These are phyloP conservation scores for Collariella sp. DNA, from an alignment of 495 filamentous ascomycete genomes.

Conservation along the genomic window DNA sequence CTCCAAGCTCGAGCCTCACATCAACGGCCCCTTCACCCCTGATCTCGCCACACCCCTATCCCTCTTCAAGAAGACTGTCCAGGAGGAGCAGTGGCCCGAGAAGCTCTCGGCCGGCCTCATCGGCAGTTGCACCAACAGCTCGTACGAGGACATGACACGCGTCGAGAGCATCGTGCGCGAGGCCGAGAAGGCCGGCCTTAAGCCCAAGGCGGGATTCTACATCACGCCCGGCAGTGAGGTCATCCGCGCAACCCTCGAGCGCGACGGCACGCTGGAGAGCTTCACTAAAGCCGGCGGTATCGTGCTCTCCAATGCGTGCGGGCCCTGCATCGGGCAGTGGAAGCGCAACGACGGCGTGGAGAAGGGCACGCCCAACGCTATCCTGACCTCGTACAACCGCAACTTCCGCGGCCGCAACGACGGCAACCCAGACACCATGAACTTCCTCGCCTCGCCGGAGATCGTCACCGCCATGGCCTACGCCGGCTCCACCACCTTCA, in stretches of 20 bases:
- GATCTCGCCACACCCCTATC: slow-evolving; percentile 90
- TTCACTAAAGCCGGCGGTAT: slow-evolving; percentile 83
- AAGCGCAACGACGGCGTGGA: slow-evolving; percentile 74
- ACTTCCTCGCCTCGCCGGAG: slow-evolving; percentile 94
- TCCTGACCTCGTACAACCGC: slow-evolving; percentile 94
- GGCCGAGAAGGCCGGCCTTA: slow-evolving; percentile 74
- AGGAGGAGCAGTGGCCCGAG: slow-evolving; percentile 80
- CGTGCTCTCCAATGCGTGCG: slow-evolving; percentile 91
- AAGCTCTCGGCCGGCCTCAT: slow-evolving; percentile 88
- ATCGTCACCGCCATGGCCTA: slow-evolving; percentile 94
- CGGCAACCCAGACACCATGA: slow-evolving; percentile 93
- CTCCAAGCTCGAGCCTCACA: slow-evolving; percentile 83
- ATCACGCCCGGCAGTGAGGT: slow-evolving; percentile 95
- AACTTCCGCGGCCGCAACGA: slow-evolving; percentile 98
- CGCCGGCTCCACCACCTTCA: slow-evolving; percentile 88
- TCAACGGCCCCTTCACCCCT: slow-evolving; percentile 95
- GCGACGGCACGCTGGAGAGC: slow-evolving; percentile 73
- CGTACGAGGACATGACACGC: slow-evolving; percentile 95
- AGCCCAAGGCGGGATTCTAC: slow-evolving; percentile 85
- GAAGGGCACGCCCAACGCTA: slow-evolving; percentile 86
- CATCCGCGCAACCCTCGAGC: slow-evolving; percentile 84
- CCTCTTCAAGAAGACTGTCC: slow-evolving; percentile 71
- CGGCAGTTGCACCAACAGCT: slow-evolving; percentile 97
- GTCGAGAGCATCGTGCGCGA: slow-evolving; percentile 87
- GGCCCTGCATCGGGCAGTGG: slow-evolving; percentile 95